phyloP scores from a whole-genome alignment of 2,329 filamentous ascomycete genomes.

The Endoconidiophora polonica region DNA sequence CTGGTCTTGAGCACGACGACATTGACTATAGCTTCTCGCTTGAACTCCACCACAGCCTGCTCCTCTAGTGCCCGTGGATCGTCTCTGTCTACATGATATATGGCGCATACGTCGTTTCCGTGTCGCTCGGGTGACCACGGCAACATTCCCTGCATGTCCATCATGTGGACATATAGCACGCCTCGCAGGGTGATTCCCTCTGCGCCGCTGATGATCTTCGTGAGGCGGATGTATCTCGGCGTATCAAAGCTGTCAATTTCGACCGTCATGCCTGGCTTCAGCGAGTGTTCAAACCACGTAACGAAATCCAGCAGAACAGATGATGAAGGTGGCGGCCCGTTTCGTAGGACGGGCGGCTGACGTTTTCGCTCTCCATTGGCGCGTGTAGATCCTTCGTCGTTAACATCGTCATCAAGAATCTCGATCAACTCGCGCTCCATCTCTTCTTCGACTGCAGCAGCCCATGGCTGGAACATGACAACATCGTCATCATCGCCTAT shows the following conservation, averaged over 20 bases:
- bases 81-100: constrained; percentile 25
- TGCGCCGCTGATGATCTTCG: constrained; percentile 22
- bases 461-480: constrained; percentile 5
- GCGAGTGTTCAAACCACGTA: background rate
- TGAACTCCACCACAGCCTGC: constrained; percentile 28
- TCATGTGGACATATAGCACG: constrained; percentile 22
- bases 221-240: constrained; percentile 18
- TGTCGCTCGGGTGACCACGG: constrained; percentile 17
- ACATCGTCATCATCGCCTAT: background rate
- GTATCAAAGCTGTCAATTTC: constrained; percentile 10
- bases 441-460: constrained; percentile 9
- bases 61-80: constrained; percentile 19
- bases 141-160: constrained; percentile 23
- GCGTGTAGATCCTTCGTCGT: background rate
- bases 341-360: background rate
- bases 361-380: background rate
- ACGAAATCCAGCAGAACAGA: background rate
- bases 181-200: constrained; percentile 20
- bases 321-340: background rate
- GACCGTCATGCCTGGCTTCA: constrained; percentile 3
- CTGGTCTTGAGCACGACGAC: constrained; percentile 34
- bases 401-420: constrained; percentile 18
- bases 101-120: constrained; percentile 26
- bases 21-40: constrained; percentile 21
- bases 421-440: constrained; percentile 20